Conservation (phyloP, 768 basidiomycete genomes). For the Rubroboletus pulcherrimus region DNA sequence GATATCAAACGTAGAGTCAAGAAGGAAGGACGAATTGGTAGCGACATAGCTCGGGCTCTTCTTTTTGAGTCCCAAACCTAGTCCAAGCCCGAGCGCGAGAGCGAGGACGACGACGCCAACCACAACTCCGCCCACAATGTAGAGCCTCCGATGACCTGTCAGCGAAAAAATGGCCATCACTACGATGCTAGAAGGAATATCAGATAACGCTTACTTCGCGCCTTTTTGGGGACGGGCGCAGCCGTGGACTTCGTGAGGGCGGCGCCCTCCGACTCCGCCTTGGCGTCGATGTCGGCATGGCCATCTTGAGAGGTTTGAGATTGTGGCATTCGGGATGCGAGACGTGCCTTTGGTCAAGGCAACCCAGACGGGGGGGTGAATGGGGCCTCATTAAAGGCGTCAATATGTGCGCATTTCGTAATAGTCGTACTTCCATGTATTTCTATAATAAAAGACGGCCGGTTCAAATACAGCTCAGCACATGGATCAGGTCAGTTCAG, state of each 20-base stretch:
- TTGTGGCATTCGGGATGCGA: constrained; percentile 7
- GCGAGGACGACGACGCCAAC: constrained; percentile 16
- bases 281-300: not conserved
- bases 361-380: not conserved
- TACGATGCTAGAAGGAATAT: not conserved
- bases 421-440: not conserved
- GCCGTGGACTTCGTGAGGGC: not conserved
- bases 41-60: constrained; percentile 10
- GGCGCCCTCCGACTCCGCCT: constrained; percentile 1
- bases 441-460: not conserved
- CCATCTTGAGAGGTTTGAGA: not conserved
- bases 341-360: not conserved
- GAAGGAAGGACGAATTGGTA: constrained; percentile 29
- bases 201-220: constrained; percentile 8
- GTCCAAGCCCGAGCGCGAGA: constrained; percentile 28
- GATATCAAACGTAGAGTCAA: constrained; percentile 27
- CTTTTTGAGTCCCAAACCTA: constrained; percentile 27
- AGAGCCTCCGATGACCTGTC: constrained; percentile 21
- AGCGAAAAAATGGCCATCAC: not conserved
- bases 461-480: not conserved
- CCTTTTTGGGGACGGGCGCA: not conserved
- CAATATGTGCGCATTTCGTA: constrained; percentile 16
- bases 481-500: not conserved
- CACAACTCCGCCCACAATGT: constrained; percentile 13
- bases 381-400: not conserved